Percentiles rank a stretch among this genome's conserved stretches.
These are phyloP conservation scores for Chalciporus chontae DNA, from an alignment of 768 basidiomycete genomes.

Conservation along the genomic window DNA sequence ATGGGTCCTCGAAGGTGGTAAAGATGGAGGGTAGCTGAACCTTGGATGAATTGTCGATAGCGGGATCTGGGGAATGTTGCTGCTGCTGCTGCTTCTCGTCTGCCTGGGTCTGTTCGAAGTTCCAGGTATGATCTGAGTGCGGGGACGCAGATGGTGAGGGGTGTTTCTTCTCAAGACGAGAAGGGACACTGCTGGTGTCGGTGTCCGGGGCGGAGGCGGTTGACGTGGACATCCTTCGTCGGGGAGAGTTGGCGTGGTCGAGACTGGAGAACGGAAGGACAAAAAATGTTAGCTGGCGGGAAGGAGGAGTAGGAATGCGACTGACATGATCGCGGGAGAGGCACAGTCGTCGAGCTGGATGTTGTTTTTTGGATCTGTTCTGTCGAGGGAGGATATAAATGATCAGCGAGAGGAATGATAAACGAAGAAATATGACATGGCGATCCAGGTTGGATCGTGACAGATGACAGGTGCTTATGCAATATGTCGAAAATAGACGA, in stretches of 20 bases:
- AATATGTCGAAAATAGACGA: constrained; percentile 3
- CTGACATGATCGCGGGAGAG: constrained; percentile 48
- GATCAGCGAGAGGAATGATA: constrained; percentile 14
- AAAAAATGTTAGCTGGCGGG: constrained; percentile 15
- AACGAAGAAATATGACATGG: constrained; percentile 18
- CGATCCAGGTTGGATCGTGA: constrained; percentile 32
- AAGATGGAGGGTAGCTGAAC: constrained; percentile 77
- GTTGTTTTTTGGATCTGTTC: constrained; percentile 42
- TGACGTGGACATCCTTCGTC: constrained; percentile 76
- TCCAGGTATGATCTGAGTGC: constrained; percentile 43
- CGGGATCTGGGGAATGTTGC: constrained; percentile 34
- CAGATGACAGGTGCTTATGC: constrained; percentile 26
- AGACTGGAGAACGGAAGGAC: constrained; percentile 33
- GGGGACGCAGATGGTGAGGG: constrained; percentile 50
- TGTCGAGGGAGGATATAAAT: constrained; percentile 13
- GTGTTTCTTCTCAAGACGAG: constrained; percentile 58
- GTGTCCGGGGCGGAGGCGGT: constrained; percentile 64
- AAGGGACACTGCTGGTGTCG: constrained; percentile 53
- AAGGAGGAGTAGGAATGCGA: constrained; percentile 18
- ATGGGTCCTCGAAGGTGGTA: constrained; percentile 60
- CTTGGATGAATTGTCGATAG: constrained; percentile 41
- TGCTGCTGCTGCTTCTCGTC: constrained; percentile 11
- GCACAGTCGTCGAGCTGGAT: constrained; percentile 40
- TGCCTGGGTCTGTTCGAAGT: constrained; percentile 16
- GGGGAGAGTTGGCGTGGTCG: constrained; percentile 52